Percentiles rank a stretch among this genome's conserved stretches.
Conservation (phyloP, 2,329 filamentous ascomycete species). For the Fusarium concolor region DNA sequence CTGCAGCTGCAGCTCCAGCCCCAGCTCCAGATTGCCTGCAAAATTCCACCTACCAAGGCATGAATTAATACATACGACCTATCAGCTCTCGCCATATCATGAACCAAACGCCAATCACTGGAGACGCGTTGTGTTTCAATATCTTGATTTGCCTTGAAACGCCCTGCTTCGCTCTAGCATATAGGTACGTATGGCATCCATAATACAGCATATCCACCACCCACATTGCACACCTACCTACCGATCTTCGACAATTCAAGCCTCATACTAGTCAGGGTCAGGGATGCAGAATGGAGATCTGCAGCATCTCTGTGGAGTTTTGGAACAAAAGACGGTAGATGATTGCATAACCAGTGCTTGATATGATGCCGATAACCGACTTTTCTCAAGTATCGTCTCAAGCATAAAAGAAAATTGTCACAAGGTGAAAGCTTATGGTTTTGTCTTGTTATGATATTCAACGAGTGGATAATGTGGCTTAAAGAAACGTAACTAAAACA, state of each 20-base stretch:
- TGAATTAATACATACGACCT: constrained; percentile 2
- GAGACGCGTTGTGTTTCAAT: constrained; percentile 29
- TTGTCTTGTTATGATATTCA: not conserved
- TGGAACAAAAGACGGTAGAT: not conserved
- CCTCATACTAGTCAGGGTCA: not conserved
- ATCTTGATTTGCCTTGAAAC: constrained; percentile 13
- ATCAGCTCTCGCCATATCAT: constrained; percentile 11
- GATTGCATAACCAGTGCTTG: constrained; percentile 2
- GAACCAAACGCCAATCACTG: constrained; percentile 23
- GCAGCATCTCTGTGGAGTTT: constrained; percentile 7
- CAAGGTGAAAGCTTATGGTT: not conserved
- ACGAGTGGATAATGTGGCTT: constrained; percentile 7
- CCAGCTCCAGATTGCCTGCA: not conserved
- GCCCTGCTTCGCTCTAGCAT: constrained; percentile 1
- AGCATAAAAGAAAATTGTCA: not conserved
- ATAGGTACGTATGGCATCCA: not conserved
- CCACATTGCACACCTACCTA: constrained; percentile 10
- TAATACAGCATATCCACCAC: not conserved
- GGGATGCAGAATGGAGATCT: constrained; percentile 15
- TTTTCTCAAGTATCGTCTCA: not conserved
- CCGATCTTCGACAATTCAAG: constrained; percentile 19
- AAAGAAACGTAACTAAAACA: not conserved
- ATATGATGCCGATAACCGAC: constrained; percentile 16
- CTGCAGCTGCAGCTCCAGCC: not conserved
- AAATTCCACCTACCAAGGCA: not conserved